Evolutionary conservation across 2,329 filamentous ascomycete species (phyloP).

Genomic region (Colletotrichum godetiae): DNA sequence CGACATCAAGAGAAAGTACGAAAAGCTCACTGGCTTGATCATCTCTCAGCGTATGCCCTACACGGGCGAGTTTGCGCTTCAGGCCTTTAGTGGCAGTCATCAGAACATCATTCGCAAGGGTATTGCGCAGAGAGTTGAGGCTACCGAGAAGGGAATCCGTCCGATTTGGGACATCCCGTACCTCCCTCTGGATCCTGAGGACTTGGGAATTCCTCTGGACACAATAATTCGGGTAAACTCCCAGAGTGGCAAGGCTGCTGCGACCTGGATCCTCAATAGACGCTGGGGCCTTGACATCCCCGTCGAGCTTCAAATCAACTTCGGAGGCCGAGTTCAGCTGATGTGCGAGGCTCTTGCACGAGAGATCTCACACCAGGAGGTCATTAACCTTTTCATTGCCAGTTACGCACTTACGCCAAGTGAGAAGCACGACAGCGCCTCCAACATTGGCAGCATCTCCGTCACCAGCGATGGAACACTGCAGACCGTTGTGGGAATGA

Average conservation of each 20-base stretch:
- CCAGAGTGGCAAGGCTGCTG: conserved; percentile 92
- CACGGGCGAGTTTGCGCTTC: conserved; percentile 88
- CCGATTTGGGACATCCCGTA: conserved; percentile 75
- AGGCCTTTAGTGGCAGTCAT: conserved; percentile 90
- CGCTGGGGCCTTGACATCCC: not conserved
- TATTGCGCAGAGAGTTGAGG: conserved; percentile 75
- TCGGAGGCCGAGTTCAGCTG: conserved; percentile 17
- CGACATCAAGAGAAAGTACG: conserved; percentile 86
- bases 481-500: not conserved
- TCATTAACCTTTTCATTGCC: conserved; percentile 13
- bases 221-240: conserved; percentile 98
- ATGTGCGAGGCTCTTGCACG: conserved; percentile 22
- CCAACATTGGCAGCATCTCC: not conserved
- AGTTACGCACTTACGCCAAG: conserved; percentile 2
- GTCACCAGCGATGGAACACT: not conserved
- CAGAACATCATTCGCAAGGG: conserved; percentile 97
- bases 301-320: conserved; percentile 11
- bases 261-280: conserved; percentile 86
- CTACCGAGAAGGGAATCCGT: conserved; percentile 40
- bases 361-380: conserved; percentile 18
- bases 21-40: conserved; percentile 93
- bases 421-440: not conserved
- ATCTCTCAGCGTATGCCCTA: conserved; percentile 91
- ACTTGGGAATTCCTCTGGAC: conserved; percentile 95
- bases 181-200: conserved; percentile 89